Conservation (phyloP, 441 rosid genomes). For the Arabidopsis lyrata region DNA sequence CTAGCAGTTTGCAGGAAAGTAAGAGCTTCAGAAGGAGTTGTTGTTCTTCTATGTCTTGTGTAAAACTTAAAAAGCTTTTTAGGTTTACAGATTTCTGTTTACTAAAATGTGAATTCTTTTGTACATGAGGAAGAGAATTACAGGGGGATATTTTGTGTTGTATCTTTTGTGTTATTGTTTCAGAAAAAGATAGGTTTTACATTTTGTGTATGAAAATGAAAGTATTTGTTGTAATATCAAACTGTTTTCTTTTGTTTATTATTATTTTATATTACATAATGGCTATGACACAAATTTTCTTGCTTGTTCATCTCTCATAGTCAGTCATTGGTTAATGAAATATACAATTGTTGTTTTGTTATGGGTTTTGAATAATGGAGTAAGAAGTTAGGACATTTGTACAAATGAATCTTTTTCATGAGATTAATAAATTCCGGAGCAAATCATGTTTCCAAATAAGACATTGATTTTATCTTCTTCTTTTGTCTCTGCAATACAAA, state of each 20-base stretch:
- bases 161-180: slow-evolving; percentile 40
- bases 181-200: slow-evolving; percentile 30
- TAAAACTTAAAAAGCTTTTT: slow-evolving; percentile 13
- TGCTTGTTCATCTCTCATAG: background rate
- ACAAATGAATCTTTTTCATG: slow-evolving; percentile 31
- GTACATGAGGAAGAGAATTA: slow-evolving; percentile 40
- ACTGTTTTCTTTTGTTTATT: slow-evolving; percentile 17
- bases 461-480: slow-evolving; percentile 6
- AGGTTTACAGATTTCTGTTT: slow-evolving; percentile 29
- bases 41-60: slow-evolving; percentile 18
- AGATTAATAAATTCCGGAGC: slow-evolving; percentile 7
- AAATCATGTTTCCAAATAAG: slow-evolving; percentile 25
- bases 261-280: background rate
- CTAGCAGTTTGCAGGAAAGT: slow-evolving; percentile 30
- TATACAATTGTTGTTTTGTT: background rate
- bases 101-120: slow-evolving; percentile 45
- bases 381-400: slow-evolving; percentile 11
- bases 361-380: background rate
- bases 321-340: background rate
- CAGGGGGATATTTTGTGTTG: slow-evolving; percentile 23
- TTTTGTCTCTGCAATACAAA: slow-evolving; percentile 31
- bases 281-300: slow-evolving; percentile 5
- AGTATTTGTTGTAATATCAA: slow-evolving; percentile 26
- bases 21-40: slow-evolving; percentile 5
- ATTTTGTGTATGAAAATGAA: slow-evolving; percentile 23